Evolutionary conservation across 2,329 filamentous ascomycete species (phyloP), one percentile per base, ranked within the genome.

Genomic region (Boeremia lycopersici): DNA sequence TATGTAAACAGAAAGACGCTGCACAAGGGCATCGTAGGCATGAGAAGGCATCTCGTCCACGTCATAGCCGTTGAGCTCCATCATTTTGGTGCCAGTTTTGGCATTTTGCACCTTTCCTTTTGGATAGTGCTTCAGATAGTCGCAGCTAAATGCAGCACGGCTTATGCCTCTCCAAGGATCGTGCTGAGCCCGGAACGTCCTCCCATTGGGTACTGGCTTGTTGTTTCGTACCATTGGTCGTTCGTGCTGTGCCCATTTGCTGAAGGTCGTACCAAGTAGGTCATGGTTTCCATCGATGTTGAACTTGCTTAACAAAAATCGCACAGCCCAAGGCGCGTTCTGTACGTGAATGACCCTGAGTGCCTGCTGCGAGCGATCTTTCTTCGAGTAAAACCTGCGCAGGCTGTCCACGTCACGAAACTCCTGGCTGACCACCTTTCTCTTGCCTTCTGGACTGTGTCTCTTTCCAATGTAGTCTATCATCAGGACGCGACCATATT

Each of bases 111-210:
- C 60, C n/a, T 60, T 65, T 8, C 65, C 44, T 30, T 67, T 70
- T 7, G 63, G 59, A 48, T 79, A 82, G 13, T 76, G 68, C 63
- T 80, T 80, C 56, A 84, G 67, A 64, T 83, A 83, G 63, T 84
- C 82, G 56, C 79, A 61, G 2, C 81, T 80, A 63, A 83, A 83
- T 1, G 78, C 77, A 9, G 79, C 77, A 40, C 80, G 75, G 34
- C 74, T 77, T 19, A 83, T 76, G 31, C 78, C 79, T 44, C 81
- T 70, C 81, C 81, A 81, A 40, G 81, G 80, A 69, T 83, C 80
- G 53, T 77, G 74, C 63, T 80, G 76, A 17, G 77, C 74, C 40
- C 77, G 77, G 70, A 81, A 84, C 9, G 80, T 78, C 57, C 79
- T 79, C 11, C 81, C 81, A 53, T 74, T 79, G 8, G 81, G 70